Evolutionary conservation across 2,329 filamentous ascomycete genomes (phyloP), one percentile per base, ranked within the genome.

Genomic region (Sporothrix mexicana): DNA sequence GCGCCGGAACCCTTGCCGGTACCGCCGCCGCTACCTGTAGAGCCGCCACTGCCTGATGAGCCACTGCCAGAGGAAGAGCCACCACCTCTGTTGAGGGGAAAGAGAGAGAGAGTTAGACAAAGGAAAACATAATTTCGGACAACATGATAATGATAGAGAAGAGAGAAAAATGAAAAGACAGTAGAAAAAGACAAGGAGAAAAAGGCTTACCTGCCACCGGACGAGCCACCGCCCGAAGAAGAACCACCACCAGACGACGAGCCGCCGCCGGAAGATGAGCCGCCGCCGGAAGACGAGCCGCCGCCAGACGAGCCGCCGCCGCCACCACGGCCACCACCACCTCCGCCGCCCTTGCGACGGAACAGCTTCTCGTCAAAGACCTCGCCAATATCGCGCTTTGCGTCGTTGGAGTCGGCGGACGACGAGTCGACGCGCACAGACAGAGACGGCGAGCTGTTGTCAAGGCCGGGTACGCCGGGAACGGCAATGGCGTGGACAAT

Each of bases 331-430:
- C 74, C 43, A 10, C 74, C 68, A 10, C 74, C 69, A 17, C 80
- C 80, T 7, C 88, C 88, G 66, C 89, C 88, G 49, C 88, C 88
- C 77, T 87, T 87, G 75, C 89, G 85, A 82, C 89, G 90, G 82
- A 84, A 89, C 25, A 90, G 80, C 45, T 70, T 72, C 67, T 74
- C 73, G 47, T 71, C 25, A 51, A 75, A 25, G 6, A 64, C 20
- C 4, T 73, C 69, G 75, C 77, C 61, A 70, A 57, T 49, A 53
- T 70, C 71, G 61, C 69, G 69, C 23, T 55, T 71, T 12, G 73
- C 73, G 72, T 76, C 73, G 20, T 72, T 61, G 64, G 75, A 61
- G 30, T 61, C 20, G 43, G 51, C 8, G 10, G 62, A 2, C 5
- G 62, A 25, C 4, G 62, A 43, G 3, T 67, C 51, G n/a, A 61